Percentiles rank a stretch among this genome's conserved stretches.
Conservation (phyloP, 768 basidiomycete genomes). For the Termitomyces sp. region DNA sequence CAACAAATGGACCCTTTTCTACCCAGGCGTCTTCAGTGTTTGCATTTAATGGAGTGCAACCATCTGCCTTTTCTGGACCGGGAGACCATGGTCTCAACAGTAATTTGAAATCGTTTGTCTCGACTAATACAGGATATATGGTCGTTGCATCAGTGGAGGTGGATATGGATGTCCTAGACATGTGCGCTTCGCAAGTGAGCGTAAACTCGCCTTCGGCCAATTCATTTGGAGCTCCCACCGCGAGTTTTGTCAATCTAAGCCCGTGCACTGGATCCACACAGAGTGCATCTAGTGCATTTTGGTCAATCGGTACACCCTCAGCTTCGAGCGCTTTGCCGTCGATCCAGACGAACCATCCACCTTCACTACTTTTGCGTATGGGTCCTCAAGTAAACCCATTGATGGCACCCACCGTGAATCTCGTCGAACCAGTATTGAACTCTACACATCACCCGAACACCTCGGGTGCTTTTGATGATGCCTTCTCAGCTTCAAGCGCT, state of each 20-base stretch:
- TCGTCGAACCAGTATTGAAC: too few relatives aligned
- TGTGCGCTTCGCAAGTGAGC: background rate
- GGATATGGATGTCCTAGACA: background rate
- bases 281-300: background rate
- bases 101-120: background rate
- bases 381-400: too few relatives aligned
- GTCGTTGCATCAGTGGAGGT: background rate
- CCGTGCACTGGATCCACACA: background rate
- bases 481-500: background rate
- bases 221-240: background rate
- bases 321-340: background rate
- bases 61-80: background rate
- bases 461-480: too few relatives aligned
- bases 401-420: too few relatives aligned
- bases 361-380: too few relatives aligned
- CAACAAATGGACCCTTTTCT: background rate
- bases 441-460: too few relatives aligned
- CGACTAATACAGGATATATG: background rate
- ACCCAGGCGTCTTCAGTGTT: background rate
- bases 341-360: background rate
- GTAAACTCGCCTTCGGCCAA: background rate
- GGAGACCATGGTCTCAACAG: background rate
- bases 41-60: background rate
- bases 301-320: background rate
- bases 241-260: background rate